Evolutionary conservation across 495 filamentous ascomycete species (phyloP), one percentile per base, ranked within the genome.

Genomic region (Cryomyces minteri): DNA sequence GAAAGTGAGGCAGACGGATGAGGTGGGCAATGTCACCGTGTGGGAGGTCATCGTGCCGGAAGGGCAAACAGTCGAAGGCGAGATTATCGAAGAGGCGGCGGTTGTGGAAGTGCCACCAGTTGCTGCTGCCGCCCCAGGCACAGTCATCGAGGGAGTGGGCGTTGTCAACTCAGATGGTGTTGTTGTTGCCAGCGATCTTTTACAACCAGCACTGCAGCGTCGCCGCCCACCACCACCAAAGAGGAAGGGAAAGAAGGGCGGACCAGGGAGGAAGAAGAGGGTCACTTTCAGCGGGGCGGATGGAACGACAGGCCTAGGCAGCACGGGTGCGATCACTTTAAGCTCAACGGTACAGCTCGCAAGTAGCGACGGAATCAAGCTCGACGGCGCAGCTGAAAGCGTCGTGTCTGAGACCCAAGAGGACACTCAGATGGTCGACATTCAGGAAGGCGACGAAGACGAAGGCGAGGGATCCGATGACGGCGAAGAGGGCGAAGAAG

Each of bases 1-100:
- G 0, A 90, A 77, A 44, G 81, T 94, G 41, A 74, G 78, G 52
- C 76, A 81, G 45, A 65, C 76, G 6, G 84, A 92, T 54, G 74
- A 80, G 0, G 74, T 74, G 2, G 87, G 87, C 18, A 85, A 86
- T 54, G 72, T 80, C 10, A 81, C 77, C 43, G 73, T 88, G 25
- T 82, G 84, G 58, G 84, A 88, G 48, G 77, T 86, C 6, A 78
- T 83, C 42, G 73, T 90, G 5, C 72, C 77, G 4, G 82, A 87
- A 47, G 87, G 87, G 0, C 83, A 88, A 58, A 70, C 67, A 4
- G 74, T 93, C 3, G 84, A 88, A 43, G 83, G 83, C 39, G 83
- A 93, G 50, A 72, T 93, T 29, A 71, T 79, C 32, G 64, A 74
- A 7, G 77, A 80, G 12, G 69, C 71, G 33, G 58, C 61, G n/a